These are phyloP conservation scores for Lippia alba DNA, from an alignment of 305 asterid genomes.

Conservation along the genomic window DNA sequence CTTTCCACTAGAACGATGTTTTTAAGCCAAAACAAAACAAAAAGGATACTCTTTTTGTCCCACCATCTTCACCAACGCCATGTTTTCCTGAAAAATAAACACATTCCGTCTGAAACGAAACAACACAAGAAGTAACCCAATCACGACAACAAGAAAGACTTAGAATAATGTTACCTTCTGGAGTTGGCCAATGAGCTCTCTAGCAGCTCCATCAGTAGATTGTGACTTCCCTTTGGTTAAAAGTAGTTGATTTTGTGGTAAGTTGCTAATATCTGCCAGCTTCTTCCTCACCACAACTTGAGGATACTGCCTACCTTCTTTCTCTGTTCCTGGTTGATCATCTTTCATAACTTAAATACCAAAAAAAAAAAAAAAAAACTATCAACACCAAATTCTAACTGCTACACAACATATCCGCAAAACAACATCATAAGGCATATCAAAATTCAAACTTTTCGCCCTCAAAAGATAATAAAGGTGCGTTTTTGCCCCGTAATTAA, in stretches of 20 bases:
- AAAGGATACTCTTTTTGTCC: constrained; percentile 81
- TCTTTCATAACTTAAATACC: constrained; percentile 4
- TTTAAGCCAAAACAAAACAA: constrained; percentile 9
- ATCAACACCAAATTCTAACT: constrained; percentile 6
- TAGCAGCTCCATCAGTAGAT: constrained; percentile 36
- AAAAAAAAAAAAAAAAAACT: neutral
- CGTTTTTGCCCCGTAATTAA: neutral
- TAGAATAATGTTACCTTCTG: constrained; percentile 47
- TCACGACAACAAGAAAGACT: constrained; percentile 9
- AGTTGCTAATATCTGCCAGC: constrained; percentile 75
- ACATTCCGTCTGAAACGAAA: constrained; percentile 24
- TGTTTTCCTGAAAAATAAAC: constrained; percentile 57
- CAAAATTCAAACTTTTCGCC: too few species aligned
- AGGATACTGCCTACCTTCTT: constrained; percentile 32
- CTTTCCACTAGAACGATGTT: constrained; percentile 5
- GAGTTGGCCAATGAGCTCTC: constrained; percentile 51
- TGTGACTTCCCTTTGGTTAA: constrained; percentile 39
- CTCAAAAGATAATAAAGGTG: neutral
- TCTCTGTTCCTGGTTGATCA: constrained; percentile 31
- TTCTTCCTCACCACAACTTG: constrained; percentile 52
- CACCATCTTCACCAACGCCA: constrained; percentile 57
- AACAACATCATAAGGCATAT: neutral
- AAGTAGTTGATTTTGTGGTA: constrained; percentile 47
- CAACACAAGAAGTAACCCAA: neutral
- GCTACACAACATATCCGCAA: constrained; percentile 13